These are phyloP conservation scores for Plenodomus lindquistii DNA, from an alignment of 2,329 filamentous ascomycete genomes.

Conservation along the genomic window DNA sequence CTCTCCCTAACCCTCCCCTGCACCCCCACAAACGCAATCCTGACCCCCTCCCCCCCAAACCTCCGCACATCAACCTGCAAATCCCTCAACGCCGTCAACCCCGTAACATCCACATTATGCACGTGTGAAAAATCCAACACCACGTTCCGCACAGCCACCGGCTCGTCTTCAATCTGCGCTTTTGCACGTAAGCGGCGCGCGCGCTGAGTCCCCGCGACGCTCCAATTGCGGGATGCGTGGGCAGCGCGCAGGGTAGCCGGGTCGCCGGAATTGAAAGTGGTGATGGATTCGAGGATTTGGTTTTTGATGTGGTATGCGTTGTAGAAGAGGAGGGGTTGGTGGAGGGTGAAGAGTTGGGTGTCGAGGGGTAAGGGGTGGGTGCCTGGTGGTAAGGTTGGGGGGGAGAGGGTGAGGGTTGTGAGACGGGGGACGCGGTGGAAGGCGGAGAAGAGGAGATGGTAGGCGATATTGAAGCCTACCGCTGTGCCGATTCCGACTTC, in stretches of 20 bases:
- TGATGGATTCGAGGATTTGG: slow-evolving; percentile 55
- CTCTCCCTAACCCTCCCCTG: slow-evolving; percentile 43
- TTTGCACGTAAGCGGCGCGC: slow-evolving; percentile 52
- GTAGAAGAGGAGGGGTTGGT: slow-evolving; percentile 63
- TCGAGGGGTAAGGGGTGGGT: slow-evolving; percentile 48
- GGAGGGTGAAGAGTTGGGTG: slow-evolving; percentile 61
- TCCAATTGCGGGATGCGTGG: slow-evolving; percentile 57
- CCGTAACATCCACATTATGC: slow-evolving; percentile 59
- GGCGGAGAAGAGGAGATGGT: slow-evolving; percentile 62
- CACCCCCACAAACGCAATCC: slow-evolving; percentile 57
- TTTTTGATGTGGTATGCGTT: slow-evolving; percentile 61
- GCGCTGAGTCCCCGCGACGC: slow-evolving; percentile 55
- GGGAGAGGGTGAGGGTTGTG: slow-evolving; percentile 15
- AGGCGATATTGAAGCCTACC: slow-evolving; percentile 55
- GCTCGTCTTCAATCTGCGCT: slow-evolving; percentile 38
- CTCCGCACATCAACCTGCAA: slow-evolving; percentile 54
- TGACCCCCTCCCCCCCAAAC: slow-evolving; percentile 53
- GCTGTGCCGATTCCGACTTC: slow-evolving; percentile 63
- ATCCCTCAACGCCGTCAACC: slow-evolving; percentile 54
- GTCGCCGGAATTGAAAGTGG: slow-evolving; percentile 51
- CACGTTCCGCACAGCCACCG: slow-evolving; percentile 52
- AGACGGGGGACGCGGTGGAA: slow-evolving; percentile 51
- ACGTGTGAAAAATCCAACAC: slow-evolving; percentile 59
- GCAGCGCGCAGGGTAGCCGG: slow-evolving; percentile 44
- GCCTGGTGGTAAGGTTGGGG: slow-evolving; percentile 9